Percentiles rank a stretch among this genome's conserved stretches.
Conservation (phyloP, 345 rosid genomes). For the Laguncularia racemosa region DNA sequence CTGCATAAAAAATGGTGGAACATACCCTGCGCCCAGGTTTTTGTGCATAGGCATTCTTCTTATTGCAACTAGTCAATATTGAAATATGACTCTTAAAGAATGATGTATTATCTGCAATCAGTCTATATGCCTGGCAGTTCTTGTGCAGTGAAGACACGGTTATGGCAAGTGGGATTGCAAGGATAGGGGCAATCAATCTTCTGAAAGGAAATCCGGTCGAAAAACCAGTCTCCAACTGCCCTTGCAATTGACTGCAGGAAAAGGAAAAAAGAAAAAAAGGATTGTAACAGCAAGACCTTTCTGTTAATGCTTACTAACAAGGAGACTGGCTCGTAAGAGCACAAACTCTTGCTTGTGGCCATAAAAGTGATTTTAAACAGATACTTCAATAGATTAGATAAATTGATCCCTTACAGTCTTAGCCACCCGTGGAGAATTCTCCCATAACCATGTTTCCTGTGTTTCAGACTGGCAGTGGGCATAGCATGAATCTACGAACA, state of each 20-base stretch:
- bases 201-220: conserved; percentile 51
- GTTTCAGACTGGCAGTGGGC: conserved; percentile 87
- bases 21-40: no score
- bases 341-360: neutral
- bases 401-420: conserved; percentile 33
- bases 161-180: conserved; percentile 92
- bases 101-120: conserved; percentile 4
- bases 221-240: conserved; percentile 94
- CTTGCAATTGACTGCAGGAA: conserved; percentile 65
- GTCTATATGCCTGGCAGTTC: conserved; percentile 28
- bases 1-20: no score
- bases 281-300: no score
- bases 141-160: conserved; percentile 33
- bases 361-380: neutral
- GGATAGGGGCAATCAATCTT: conserved; percentile 94
- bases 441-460: conserved; percentile 70
- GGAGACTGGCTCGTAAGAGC: neutral
- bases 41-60: no score
- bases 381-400: neutral
- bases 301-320: neutral
- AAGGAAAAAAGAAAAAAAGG: conserved; percentile 14
- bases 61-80: neutral
- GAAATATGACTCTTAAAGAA: conserved; percentile 6
- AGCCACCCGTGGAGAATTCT: conserved; percentile 52
- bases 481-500: conserved; percentile 81